phyloP scores from a whole-genome alignment of 2,329 filamentous ascomycete genomes.

The Nemania sp. region DNA sequence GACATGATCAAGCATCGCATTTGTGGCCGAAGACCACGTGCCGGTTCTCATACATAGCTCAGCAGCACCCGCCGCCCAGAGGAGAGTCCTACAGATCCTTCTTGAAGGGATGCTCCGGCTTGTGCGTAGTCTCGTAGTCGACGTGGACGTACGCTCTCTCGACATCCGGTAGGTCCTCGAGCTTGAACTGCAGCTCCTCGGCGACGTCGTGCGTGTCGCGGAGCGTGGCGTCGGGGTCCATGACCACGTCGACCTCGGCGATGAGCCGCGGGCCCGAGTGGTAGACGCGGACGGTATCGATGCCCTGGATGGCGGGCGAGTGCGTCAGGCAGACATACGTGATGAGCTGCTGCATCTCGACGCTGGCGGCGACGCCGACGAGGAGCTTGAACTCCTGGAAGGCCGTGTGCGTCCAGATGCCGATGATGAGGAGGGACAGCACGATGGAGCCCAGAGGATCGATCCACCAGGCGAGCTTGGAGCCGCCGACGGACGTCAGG shows the following conservation, averaged over 20 bases:
- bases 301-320: slow-evolving; percentile 76
- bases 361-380: slow-evolving; percentile 85
- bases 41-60: neutral
- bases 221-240: slow-evolving; percentile 76
- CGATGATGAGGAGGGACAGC: slow-evolving; percentile 76
- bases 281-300: slow-evolving; percentile 95
- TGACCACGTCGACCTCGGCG: slow-evolving; percentile 95
- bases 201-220: slow-evolving; percentile 88
- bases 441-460: slow-evolving; percentile 90
- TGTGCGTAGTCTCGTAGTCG: slow-evolving; percentile 95
- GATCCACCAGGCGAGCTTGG: slow-evolving; percentile 90
- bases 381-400: slow-evolving; percentile 89
- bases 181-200: slow-evolving; percentile 90
- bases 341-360: slow-evolving; percentile 87
- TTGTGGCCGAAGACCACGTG: neutral
- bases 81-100: slow-evolving; percentile 57
- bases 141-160: slow-evolving; percentile 96
- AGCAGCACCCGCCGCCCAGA: neutral
- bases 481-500: slow-evolving; percentile 86
- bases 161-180: slow-evolving; percentile 88
- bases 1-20: neutral
- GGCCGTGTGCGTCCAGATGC: slow-evolving; percentile 82
- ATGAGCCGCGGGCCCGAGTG: slow-evolving; percentile 87
- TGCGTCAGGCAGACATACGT: slow-evolving; percentile 97
- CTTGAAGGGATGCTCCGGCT: slow-evolving; percentile 76